These are phyloP conservation scores for Fragilaria crotonensis DNA, from an alignment of 108 stramenopile species.

Conservation along the genomic window DNA sequence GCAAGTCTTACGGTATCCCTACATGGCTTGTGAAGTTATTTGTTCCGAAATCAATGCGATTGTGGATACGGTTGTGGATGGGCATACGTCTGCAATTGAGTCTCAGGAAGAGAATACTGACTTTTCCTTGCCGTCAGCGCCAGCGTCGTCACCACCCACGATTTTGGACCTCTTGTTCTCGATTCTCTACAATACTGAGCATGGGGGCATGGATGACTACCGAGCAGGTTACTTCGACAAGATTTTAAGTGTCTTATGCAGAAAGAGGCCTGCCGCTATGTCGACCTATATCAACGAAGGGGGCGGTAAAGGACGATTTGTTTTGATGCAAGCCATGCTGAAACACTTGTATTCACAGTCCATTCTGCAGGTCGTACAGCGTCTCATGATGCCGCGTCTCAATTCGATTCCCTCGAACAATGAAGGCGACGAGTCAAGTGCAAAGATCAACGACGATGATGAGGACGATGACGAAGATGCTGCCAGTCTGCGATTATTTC, in stretches of 20 bases:
- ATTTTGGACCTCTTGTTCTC: conserved; percentile 74
- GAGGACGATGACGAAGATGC: not conserved
- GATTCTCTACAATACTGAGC: conserved; percentile 57
- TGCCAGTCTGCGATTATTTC: conserved; percentile 39
- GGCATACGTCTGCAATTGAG: conserved; percentile 10
- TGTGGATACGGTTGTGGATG: conserved; percentile 70
- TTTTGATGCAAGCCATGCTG: conserved; percentile 76
- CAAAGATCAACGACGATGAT: conserved; percentile 24
- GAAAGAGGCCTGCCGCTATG: conserved; percentile 50
- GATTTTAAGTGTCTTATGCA: conserved; percentile 67
- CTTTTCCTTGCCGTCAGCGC: not conserved
- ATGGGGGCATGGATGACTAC: conserved; percentile 76
- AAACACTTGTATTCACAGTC: conserved; percentile 86
- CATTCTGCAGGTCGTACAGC: conserved; percentile 90
- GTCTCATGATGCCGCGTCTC: conserved; percentile 66
- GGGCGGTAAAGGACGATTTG: conserved; percentile 24
- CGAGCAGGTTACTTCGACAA: conserved; percentile 96
- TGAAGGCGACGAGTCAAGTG: not conserved
- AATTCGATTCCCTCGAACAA: conserved; percentile 8
- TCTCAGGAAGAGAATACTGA: not conserved
- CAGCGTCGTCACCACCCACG: conserved; percentile 1
- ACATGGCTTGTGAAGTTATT: conserved; percentile 95
- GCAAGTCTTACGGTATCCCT: conserved; percentile 64
- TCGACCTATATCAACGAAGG: conserved; percentile 56
- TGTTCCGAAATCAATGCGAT: conserved; percentile 88